Base-by-base conservation (phyloP, 176 grass and related monocot genomes). In the Alopecurus myosuroides region DNA sequence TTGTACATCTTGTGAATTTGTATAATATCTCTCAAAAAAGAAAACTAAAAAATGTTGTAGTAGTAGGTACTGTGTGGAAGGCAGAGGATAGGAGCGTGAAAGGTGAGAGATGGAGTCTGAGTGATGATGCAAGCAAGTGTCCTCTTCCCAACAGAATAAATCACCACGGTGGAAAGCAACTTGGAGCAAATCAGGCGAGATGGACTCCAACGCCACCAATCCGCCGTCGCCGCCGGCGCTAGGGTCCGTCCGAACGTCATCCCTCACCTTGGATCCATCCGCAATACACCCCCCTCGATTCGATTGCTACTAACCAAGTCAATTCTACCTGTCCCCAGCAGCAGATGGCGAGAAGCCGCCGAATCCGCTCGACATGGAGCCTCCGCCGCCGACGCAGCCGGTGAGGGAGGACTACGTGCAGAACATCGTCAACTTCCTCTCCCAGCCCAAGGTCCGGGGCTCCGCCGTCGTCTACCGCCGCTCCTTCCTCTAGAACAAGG, bases 391-490 rank as follows among this genome's bases (percentile, higher is more conserved):
- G 55, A 55, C 87, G 72, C 49, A 85, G 81, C 85, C 91, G 61
- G 75, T 94, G 52, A 90, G 97, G 80, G 93, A 95, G 88, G 97
- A 98, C 34, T 92, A 95, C 77, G 90, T 98, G 72, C 37, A 79
- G 89, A 98, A 98, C 87, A 91, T 93, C 56, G 89, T 98, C 82
- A 98, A 90, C 74, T 98, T 98, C 83, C 89, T 98, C 35, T 93
- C 91, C 51, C 93, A 98, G 77, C 97, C 97, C 45, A 95, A 83
- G 88, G 97, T 96, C 79, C 89, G 78, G 74, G 91, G 85, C 41
- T 98, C 97, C 82, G 88, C 93, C 46, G 88, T 95, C 58, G 48
- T 84, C 44, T 78, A 98, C 87, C 77, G 93, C 55, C 93, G 93
- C 58, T 92, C 93, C 46, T 98, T 98, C 81, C 88, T 98, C 1